Conservation (phyloP, 2,329 filamentous ascomycete species). For the Hymenotorrendiella dingleyae region DNA sequence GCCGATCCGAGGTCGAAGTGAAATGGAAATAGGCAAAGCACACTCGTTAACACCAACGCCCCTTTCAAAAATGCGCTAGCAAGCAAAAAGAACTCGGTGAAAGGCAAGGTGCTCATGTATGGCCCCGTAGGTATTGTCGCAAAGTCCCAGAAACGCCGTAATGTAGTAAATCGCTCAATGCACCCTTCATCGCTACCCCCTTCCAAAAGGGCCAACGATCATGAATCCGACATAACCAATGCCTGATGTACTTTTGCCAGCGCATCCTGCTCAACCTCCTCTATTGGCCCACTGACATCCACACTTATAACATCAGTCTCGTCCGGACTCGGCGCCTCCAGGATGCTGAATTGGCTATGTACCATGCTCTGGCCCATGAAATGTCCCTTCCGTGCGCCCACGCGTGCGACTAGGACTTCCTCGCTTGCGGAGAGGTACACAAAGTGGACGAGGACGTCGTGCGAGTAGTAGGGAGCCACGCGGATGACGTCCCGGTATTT, state of each 20-base stretch:
- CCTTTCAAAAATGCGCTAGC: too few species aligned
- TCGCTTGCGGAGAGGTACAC: constrained; percentile 81
- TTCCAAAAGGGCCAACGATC: too few species aligned
- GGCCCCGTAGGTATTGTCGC: too few species aligned
- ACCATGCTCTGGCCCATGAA: constrained; percentile 98
- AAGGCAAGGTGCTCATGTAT: too few species aligned
- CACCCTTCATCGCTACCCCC: too few species aligned
- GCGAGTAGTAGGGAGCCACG: constrained; percentile 69
- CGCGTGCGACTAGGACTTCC: constrained; percentile 67
- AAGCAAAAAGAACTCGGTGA: too few species aligned
- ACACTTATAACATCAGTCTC: constrained; percentile 68
- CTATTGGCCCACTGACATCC: constrained; percentile 55
- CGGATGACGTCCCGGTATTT: constrained; percentile 94
- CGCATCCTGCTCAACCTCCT: constrained; percentile 56
- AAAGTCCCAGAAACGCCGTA: too few species aligned
- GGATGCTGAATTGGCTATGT: constrained; percentile 77
- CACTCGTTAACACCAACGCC: too few species aligned
- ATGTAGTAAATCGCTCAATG: too few species aligned
- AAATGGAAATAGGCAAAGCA: too few species aligned
- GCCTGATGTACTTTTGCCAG: constrained; percentile 44
- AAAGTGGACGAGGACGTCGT: constrained; percentile 77
- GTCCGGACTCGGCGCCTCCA: constrained; percentile 73
- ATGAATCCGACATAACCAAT: neutral
- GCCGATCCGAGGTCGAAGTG: too few species aligned
- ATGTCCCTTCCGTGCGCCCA: constrained; percentile 70